phyloP scores from a whole-genome alignment of 2,329 filamentous ascomycete genomes.

The Penicillium sp. region DNA sequence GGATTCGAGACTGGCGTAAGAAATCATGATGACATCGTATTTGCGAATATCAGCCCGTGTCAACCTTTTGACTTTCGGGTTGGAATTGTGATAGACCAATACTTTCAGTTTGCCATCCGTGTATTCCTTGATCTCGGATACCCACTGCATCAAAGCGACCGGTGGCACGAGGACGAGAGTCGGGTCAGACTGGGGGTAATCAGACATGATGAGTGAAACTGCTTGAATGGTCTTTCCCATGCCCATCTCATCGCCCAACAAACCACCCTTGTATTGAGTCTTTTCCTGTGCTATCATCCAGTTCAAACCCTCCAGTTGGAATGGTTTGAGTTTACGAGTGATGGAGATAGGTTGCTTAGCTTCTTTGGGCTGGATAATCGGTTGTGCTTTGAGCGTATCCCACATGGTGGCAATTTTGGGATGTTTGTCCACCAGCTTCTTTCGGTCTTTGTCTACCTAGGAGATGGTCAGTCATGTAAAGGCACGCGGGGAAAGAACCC shows the following conservation, averaged over 20 bases:
- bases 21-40: constrained; percentile 95
- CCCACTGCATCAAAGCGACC: constrained; percentile 95
- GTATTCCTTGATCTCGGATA: constrained; percentile 71
- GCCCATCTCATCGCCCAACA: constrained; percentile 97
- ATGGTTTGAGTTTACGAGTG: constrained; percentile 80
- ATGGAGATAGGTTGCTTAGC: constrained; percentile 75
- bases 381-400: constrained; percentile 67
- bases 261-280: constrained; percentile 78
- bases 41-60: constrained; percentile 71
- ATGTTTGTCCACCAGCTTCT: constrained; percentile 70
- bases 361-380: constrained; percentile 62
- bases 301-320: constrained; percentile 87
- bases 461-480: background rate
- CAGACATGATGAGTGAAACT: constrained; percentile 96
- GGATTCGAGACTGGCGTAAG: constrained; percentile 77
- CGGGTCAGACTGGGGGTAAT: constrained; percentile 79
- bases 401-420: constrained; percentile 83
- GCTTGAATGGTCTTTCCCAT: constrained; percentile 98
- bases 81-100: constrained; percentile 84
- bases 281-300: constrained; percentile 95
- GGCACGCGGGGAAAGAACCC: background rate
- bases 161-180: constrained; percentile 87
- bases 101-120: constrained; percentile 89
- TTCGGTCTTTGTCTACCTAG: constrained; percentile 52
- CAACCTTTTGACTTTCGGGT: constrained; percentile 75